phyloP scores from a whole-genome alignment of 2,329 filamentous ascomycete genomes.

The Colletotrichum liriopes region DNA sequence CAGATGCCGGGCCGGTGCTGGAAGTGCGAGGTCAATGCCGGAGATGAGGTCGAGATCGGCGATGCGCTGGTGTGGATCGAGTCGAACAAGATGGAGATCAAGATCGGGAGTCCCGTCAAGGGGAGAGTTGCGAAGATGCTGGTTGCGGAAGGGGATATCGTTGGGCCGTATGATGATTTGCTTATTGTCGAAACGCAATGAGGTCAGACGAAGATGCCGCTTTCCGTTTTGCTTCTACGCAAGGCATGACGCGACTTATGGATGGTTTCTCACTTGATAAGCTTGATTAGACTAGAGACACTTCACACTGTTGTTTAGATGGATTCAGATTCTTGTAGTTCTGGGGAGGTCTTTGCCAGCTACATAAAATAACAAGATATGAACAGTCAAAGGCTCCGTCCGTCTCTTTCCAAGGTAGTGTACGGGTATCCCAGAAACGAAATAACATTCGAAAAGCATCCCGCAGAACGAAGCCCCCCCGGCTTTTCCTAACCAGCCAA shows the following conservation, averaged over 20 bases:
- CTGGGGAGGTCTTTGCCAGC: neutral
- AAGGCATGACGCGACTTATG: neutral
- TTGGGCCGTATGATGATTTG: constrained; percentile 50
- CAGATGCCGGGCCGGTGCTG: constrained; percentile 55
- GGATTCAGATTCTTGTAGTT: neutral
- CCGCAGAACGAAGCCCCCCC: neutral
- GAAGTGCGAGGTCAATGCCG: constrained; percentile 50
- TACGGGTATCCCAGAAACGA: constrained; percentile 20
- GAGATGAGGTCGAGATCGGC: constrained; percentile 47
- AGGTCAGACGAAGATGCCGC: neutral
- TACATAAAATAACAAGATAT: neutral
- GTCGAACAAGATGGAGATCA: constrained; percentile 58
- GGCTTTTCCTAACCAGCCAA: neutral
- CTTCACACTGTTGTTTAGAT: neutral
- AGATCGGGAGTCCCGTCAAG: constrained; percentile 49
- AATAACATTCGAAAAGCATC: neutral
- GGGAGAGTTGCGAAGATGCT: constrained; percentile 49
- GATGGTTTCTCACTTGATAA: neutral
- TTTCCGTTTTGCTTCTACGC: neutral
- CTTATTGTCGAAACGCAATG: constrained; percentile 45
- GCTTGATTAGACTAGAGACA: neutral
- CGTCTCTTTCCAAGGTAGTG: neutral
- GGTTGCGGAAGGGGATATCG: constrained; percentile 49
- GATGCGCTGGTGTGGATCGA: constrained; percentile 53
- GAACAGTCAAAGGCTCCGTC: neutral